Base-by-base conservation (phyloP, 371 early-diverging fungal genomes). In the Mucor circinelloides region DNA sequence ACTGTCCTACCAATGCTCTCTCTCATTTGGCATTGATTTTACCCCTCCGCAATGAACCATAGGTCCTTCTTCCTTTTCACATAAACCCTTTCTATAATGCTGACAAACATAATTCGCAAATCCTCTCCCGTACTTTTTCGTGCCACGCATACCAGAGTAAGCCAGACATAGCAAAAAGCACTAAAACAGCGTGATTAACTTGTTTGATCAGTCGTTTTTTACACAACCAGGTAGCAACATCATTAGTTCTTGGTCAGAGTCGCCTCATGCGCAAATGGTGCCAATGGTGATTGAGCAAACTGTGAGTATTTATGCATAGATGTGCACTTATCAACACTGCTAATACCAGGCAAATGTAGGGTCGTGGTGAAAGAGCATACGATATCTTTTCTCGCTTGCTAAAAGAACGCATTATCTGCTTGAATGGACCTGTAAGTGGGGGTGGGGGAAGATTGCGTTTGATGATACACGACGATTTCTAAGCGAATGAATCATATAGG, bases 371-470 rank as follows among this genome's bases (percentile, higher is more conserved):
- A 76, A 83, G 94, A 10, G 91, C 93, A 15, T 99, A 92, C 73
- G 98, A 98, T 71, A 99, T 97, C 58, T 99, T 93, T 77, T 99
- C 99, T 42, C 90, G 99, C 9, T 81, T 99, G 54, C 83, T 99
- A 68, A 97, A 96, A 74, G 99, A 99, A 66, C 90, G 98, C 46
- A 99, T 99, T 65, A 86, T 99, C 28, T 95, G 96, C 77, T 85
- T 99, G 30, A 94, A 94, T 78, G 97, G 97, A 2, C 89, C 90
- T 27, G 94, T 93, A 82, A 61, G 63, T 42, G 25, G 15, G 2
- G 12, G 1, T 3, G 1, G 23, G 3, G 23, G 25, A 9, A 7
- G 23, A 25, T 10, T 50, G 25, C 7, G 12, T n/a, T n/a, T n/a
- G n/a, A n/a, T 4, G 21, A 50, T 50, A 25, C 0, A 40, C 40